phyloP scores from a whole-genome alignment of 257 asterid genomes.

The Cordia subcordata region DNA sequence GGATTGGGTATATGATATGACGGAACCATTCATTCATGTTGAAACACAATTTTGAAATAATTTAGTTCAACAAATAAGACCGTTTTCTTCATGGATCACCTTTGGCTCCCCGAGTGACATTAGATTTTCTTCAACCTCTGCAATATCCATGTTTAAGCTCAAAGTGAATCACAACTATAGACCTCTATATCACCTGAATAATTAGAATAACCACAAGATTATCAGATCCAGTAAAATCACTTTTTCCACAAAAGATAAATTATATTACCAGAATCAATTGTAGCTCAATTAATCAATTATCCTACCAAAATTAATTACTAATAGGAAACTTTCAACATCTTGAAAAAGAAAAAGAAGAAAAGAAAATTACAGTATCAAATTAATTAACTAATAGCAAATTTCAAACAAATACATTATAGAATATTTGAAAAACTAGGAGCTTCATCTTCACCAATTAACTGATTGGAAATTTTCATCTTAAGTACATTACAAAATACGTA shows the following conservation, averaged over 20 bases:
- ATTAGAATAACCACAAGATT: slow-evolving; percentile 2
- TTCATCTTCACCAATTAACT: no score
- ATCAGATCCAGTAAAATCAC: neutral
- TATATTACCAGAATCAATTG: neutral
- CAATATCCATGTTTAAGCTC: slow-evolving; percentile 47
- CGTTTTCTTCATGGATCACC: slow-evolving; percentile 27
- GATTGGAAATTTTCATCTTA: no score
- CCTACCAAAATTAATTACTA: no score
- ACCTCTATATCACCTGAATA: slow-evolving; percentile 35
- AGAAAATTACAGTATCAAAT: no score
- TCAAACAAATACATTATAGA: no score
- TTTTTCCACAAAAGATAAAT: neutral
- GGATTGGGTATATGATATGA: no score
- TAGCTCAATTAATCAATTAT: neutral
- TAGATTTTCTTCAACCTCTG: slow-evolving; percentile 76
- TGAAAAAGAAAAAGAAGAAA: no score
- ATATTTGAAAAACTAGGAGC: no score
- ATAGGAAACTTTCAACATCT: no score
- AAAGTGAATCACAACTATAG: slow-evolving; percentile 10
- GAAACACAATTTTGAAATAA: neutral
- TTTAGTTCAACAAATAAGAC: neutral
- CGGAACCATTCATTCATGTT: neutral
- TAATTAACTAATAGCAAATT: no score
- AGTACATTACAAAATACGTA: no score
- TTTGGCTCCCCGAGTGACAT: slow-evolving; percentile 84